A percentile compares a stretch with the other conserved stretches of the same genome.
Evolutionary conservation across 129 eudicot genomes (phyloP).

Genomic region (Ambrosia trifida): DNA sequence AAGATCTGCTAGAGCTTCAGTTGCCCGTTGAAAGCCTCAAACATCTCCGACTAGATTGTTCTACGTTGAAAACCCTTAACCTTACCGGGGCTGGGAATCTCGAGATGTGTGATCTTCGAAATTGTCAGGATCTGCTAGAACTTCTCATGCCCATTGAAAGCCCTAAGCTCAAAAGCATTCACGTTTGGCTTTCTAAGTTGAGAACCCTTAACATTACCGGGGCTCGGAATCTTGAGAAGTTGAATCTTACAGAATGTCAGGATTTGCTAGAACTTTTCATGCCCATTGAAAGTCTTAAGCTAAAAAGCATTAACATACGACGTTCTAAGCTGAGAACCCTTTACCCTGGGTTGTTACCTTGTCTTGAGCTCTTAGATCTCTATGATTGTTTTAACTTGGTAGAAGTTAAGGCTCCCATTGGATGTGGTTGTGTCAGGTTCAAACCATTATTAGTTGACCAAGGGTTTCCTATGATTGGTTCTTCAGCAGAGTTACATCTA

Average conservation of each 20-base stretch:
- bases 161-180: not conserved
- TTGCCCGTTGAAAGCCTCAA: no score
- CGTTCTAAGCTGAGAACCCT: not conserved
- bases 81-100: not conserved
- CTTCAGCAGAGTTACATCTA: not conserved
- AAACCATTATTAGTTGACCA: not conserved
- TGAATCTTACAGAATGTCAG: no score
- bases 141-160: not conserved
- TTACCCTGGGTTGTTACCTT: constrained; percentile 8
- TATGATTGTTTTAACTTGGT: not conserved
- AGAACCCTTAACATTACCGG: no score
- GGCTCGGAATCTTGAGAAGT: no score
- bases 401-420: not conserved
- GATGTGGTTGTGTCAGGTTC: not conserved
- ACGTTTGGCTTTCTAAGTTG: no score
- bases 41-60: no score
- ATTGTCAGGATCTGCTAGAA: not conserved
- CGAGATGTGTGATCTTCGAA: not conserved
- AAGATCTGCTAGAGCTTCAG: constrained; percentile 9
- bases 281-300: no score
- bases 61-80: not conserved
- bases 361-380: not conserved
- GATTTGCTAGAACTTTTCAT: no score
- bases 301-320: no score
- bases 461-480: not conserved